Conservation (phyloP, 441 rosid species). For the Syzygium syzygioides region DNA sequence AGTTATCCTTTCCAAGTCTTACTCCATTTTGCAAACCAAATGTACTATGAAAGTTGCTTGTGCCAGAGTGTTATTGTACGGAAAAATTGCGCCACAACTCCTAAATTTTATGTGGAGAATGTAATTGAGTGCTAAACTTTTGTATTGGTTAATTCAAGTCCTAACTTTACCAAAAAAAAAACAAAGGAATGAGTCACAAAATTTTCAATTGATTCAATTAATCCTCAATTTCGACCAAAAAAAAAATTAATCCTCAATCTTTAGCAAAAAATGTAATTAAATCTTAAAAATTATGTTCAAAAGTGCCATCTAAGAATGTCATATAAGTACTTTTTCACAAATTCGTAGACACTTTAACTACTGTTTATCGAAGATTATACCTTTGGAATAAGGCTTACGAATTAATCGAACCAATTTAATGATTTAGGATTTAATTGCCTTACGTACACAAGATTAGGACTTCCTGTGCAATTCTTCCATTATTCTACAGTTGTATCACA, state of each 20-base stretch:
- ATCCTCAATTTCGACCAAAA: accelerated
- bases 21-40: not conserved
- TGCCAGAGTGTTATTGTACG: not conserved
- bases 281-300: not conserved
- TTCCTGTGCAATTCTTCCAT: not conserved
- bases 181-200: not conserved
- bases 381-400: not conserved
- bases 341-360: not conserved
- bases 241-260: not conserved
- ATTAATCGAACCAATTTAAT: not conserved
- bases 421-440: not conserved
- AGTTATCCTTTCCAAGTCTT: not conserved
- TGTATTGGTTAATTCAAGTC: not conserved
- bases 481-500: not conserved
- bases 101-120: not conserved
- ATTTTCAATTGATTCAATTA: not conserved
- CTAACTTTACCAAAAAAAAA: not conserved
- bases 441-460: not conserved
- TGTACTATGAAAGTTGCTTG: not conserved
- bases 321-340: not conserved
- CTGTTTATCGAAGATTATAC: not conserved
- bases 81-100: not conserved
- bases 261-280: not conserved
- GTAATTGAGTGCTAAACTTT: not conserved
- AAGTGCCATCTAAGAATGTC: not conserved